Evolutionary conservation across 208 protist genomes (phyloP), one percentile per base, ranked within the genome.

Genomic region (Leptomonas pyrrhocoris): DNA sequence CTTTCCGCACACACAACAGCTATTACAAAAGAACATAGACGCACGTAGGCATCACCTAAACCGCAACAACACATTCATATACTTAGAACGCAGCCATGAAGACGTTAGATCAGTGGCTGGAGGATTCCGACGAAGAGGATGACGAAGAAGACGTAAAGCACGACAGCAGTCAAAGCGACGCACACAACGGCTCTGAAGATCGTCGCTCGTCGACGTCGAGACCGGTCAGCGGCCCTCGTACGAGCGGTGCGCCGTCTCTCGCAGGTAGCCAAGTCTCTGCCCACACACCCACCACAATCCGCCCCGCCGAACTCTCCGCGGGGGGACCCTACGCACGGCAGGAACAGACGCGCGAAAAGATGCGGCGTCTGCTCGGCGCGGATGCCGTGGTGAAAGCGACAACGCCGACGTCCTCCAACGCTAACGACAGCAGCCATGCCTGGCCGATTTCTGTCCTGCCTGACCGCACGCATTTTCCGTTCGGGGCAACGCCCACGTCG

Each of bases 101-200:
- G 57, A 82, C 80, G 28, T 83, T 93, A 16, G 79, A 86, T 57
- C 80, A 93, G 23, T 93, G 83, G 82, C 74, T 93, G 6, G 80
- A 68, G 48, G 71, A 76, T 38, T 68, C 50, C 16, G 80, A 83
- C 25, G 70, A 83, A 19, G 71, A 68, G 4, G 68, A 55, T 0
- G 36, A 48, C 38, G 55, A 25, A 34, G 50, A 68, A 16, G 50
- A 61, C 13, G 61, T 45, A 40, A 36, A 36, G 34, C 56, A 25
- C 36, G 34, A 27, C 70, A 63, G 61, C 54, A 48, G 53, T 21
- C 58, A 27, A 21, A 56, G 54, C 61, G 61, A 50, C 12, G 58
- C 38, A 40, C 60, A 8, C 30, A 75, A 56, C 46, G 27, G 18
- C 8, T 75, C 70, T 16, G 70, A 68, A 8, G 62, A 53, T 36